These are phyloP conservation scores for Euclidium syriacum DNA, from an alignment of 345 rosid species.

Conservation along the genomic window DNA sequence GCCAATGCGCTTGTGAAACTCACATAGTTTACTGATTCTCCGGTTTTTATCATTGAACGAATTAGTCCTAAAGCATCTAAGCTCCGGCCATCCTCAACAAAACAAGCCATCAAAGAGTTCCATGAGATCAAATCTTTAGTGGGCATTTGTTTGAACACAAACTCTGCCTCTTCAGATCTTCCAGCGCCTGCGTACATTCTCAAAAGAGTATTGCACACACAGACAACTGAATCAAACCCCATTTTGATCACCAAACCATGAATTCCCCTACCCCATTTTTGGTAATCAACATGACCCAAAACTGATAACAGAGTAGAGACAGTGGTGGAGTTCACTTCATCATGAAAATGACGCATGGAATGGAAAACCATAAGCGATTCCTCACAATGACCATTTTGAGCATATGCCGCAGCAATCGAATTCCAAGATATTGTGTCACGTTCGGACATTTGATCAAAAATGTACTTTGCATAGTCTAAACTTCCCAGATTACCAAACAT, in stretches of 20 bases:
- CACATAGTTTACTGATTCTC: conserved; percentile 44
- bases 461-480: conserved; percentile 38
- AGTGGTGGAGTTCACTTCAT: conserved; percentile 55
- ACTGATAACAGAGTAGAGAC: conserved; percentile 58
- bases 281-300: conserved; percentile 48
- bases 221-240: conserved; percentile 47
- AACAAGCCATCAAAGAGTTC: conserved; percentile 69
- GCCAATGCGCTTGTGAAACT: conserved; percentile 71
- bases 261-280: conserved; percentile 69
- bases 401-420: conserved; percentile 53
- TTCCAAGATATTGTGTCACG: conserved; percentile 83
- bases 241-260: conserved; percentile 57
- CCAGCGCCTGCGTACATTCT: conserved; percentile 68
- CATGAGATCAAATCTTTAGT: conserved; percentile 72
- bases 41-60: conserved; percentile 37
- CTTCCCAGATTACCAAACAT: conserved; percentile 63
- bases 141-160: conserved; percentile 55
- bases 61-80: conserved; percentile 48
- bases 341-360: conserved; percentile 49
- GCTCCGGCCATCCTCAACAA: conserved; percentile 54
- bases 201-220: conserved; percentile 62
- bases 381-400: conserved; percentile 43
- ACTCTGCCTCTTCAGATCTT: conserved; percentile 50
- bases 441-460: conserved; percentile 53
- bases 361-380: conserved; percentile 45